These are phyloP conservation scores for Termitomyces sp. DNA, from an alignment of 768 basidiomycete genomes.

Conservation along the genomic window DNA sequence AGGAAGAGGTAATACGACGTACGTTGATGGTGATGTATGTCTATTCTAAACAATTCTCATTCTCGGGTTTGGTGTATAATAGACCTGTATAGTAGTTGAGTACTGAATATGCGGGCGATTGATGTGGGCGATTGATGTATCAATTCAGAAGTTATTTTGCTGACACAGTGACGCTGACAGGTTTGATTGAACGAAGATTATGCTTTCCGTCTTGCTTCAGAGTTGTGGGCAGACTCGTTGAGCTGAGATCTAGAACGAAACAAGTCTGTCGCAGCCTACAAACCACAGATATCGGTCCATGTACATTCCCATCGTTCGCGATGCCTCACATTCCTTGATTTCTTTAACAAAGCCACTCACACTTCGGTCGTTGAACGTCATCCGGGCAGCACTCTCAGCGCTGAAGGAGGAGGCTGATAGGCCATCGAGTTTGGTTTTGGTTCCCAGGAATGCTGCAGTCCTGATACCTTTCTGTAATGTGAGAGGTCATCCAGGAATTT, in stretches of 20 bases:
- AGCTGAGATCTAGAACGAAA: background rate
- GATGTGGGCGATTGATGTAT: no score
- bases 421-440: background rate
- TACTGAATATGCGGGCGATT: no score
- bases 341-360: constrained; percentile 36
- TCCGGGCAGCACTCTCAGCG: constrained; percentile 19
- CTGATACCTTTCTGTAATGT: constrained; percentile 79
- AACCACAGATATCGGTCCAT: background rate
- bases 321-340: constrained; percentile 16
- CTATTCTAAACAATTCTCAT: no score
- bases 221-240: background rate
- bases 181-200: background rate
- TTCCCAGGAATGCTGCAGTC: constrained; percentile 52
- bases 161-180: no score
- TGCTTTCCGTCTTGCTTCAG: background rate
- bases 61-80: no score
- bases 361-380: constrained; percentile 24
- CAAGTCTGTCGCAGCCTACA: background rate
- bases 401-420: constrained; percentile 5
- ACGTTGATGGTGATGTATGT: no score
- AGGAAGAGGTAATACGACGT: no score
- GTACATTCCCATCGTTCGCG: background rate
- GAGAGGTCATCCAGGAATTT: constrained; percentile 53
- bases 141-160: background rate
- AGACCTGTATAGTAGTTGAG: no score